Percentiles rank a stretch among this genome's conserved stretches.
These are phyloP conservation scores for Leccinum subspadiceum DNA, from an alignment of 1,284 basidiomycete genomes.

Conservation along the genomic window DNA sequence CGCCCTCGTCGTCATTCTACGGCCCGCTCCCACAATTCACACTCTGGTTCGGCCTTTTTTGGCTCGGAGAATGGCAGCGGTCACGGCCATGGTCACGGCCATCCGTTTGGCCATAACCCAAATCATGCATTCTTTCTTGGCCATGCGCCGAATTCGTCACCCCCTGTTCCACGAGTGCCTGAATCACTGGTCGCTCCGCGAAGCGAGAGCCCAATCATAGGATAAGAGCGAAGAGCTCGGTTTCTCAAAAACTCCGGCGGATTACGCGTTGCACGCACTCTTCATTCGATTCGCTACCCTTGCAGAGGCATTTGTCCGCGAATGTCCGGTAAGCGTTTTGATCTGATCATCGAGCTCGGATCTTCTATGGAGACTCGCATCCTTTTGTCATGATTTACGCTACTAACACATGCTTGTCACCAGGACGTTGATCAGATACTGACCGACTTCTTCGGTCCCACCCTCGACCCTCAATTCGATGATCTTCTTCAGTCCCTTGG, in stretches of 20 bases:
- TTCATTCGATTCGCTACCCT: slow-evolving; percentile 81
- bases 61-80: slow-evolving; percentile 70
- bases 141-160: slow-evolving; percentile 54
- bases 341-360: background rate
- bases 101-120: slow-evolving; percentile 31
- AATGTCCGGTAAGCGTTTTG: slow-evolving; percentile 55
- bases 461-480: slow-evolving; percentile 78
- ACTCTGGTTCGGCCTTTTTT: slow-evolving; percentile 69
- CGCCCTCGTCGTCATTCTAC: slow-evolving; percentile 55
- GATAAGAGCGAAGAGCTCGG: slow-evolving; percentile 59
- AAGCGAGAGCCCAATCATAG: slow-evolving; percentile 53
- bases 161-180: slow-evolving; percentile 74
- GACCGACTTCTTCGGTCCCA: slow-evolving; percentile 63
- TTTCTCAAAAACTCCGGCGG: slow-evolving; percentile 77
- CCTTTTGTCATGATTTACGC: background rate
- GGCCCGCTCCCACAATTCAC: slow-evolving; percentile 69
- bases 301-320: slow-evolving; percentile 72
- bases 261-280: slow-evolving; percentile 83
- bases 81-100: slow-evolving; percentile 39
- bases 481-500: slow-evolving; percentile 79
- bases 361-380: background rate
- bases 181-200: slow-evolving; percentile 47
- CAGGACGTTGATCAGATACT: slow-evolving; percentile 72
- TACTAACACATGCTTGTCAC: slow-evolving; percentile 10
- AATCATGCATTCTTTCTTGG: slow-evolving; percentile 25